phyloP scores from a whole-genome alignment of 2,329 filamentous ascomycete species.

The Calonectria leucothoes region DNA sequence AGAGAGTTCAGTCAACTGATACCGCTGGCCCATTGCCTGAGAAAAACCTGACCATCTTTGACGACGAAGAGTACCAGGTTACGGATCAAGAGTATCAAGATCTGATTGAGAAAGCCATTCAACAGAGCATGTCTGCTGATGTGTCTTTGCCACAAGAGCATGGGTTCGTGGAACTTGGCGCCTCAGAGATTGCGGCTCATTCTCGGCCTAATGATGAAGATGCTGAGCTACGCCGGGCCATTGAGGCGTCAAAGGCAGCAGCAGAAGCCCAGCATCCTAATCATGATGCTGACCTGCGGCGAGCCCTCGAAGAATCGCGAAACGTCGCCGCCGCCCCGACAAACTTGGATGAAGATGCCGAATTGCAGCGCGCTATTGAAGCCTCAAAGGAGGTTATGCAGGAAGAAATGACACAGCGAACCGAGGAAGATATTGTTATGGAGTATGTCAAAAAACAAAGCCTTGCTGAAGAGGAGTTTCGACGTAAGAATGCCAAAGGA shows the following conservation, averaged over 20 bases:
- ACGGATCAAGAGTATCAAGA: slow-evolving; percentile 69
- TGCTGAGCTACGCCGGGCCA: slow-evolving; percentile 52
- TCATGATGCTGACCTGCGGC: slow-evolving; percentile 48
- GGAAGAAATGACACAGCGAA: slow-evolving; percentile 55
- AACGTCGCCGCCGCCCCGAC: slow-evolving; percentile 35
- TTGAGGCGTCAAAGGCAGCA: slow-evolving; percentile 53
- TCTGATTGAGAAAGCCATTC: slow-evolving; percentile 66
- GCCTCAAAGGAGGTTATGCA: slow-evolving; percentile 53
- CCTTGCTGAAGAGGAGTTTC: slow-evolving; percentile 72
- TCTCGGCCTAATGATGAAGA: slow-evolving; percentile 33
- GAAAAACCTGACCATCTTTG: slow-evolving; percentile 48
- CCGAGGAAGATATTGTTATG: slow-evolving; percentile 78
- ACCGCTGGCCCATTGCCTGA: slow-evolving; percentile 37
- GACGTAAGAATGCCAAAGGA: slow-evolving; percentile 48
- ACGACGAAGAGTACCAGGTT: slow-evolving; percentile 57
- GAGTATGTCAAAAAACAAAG: slow-evolving; percentile 83
- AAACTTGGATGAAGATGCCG: slow-evolving; percentile 47
- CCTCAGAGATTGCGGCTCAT: neutral
- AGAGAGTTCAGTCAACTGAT: slow-evolving; percentile 42
- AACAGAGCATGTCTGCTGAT: slow-evolving; percentile 57
- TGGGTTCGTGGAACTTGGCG: slow-evolving; percentile 30
- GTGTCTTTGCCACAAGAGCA: slow-evolving; percentile 30
- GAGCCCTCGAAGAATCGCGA: slow-evolving; percentile 56
- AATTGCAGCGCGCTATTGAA: slow-evolving; percentile 54
- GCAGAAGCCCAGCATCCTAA: slow-evolving; percentile 41